Evolutionary conservation across 495 filamentous ascomycete genomes (phyloP), one percentile per base, ranked within the genome.

Genomic region (Corynascus novoguineensis): DNA sequence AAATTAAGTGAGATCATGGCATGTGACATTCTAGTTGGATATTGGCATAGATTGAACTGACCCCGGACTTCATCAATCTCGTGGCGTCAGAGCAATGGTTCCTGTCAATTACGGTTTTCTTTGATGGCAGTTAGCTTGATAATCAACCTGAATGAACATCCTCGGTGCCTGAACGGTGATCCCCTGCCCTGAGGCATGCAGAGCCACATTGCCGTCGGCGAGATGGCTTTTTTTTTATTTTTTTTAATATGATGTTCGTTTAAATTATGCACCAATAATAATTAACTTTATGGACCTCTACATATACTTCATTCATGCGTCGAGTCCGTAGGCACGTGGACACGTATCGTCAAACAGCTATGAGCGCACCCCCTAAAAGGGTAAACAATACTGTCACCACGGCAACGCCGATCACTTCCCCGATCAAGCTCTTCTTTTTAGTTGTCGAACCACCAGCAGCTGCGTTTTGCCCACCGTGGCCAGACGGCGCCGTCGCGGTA

Each of bases 191-290:
- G 12, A 17, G 22, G 5, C 11, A 0, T 7, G 14, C 22, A 11
- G 19, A 5, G 44, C n/a, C 10, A 31, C 29, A 31, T 5, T 5
- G 5, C 29, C 29, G 29, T 10, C 10, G 5, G 10, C 29, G 29
- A n/a, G 7, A 38, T 38, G 35, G 17, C 14, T 41, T 17, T 5
- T 41, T 5, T 19, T 19, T 41, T 17, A n/a, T 41, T 41, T 17
- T 17, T 41, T n/a, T n/a, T n/a, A n/a, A n/a, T n/a, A n/a, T 22
- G n/a, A 42, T 42, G 38, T 4, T 42, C 17, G 7, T 42, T 19
- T 48, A n/a, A 48, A 31, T 48, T 48, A 48, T 48, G 28, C 32
- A 32, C 45, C 24, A 48, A n/a, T 15, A 32, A 27, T 28, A 48
- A 19, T 25, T 28, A 29, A 29, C 24, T 7, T 0, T 14, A 47